A percentile compares a stretch with the other conserved stretches of the same genome.
Evolutionary conservation across 768 basidiomycete species (phyloP).

Genomic region (Leucocoprinus birnbaumii): DNA sequence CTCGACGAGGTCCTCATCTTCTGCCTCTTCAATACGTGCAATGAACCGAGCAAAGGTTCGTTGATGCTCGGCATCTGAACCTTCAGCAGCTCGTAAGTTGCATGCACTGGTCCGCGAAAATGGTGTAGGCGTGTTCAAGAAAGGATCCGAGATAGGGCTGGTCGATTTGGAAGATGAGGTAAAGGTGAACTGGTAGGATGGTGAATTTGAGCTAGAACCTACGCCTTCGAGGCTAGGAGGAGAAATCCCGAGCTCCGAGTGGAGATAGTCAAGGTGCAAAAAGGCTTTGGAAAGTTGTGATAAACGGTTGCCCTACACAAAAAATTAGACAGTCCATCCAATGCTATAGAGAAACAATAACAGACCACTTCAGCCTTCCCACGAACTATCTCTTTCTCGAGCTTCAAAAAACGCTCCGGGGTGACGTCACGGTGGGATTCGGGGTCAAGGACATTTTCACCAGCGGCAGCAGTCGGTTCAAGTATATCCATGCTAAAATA

Average conservation of each 20-base stretch:
- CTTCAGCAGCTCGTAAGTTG: conserved; percentile 25
- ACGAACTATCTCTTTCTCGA: conserved; percentile 82
- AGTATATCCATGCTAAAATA: conserved; percentile 60
- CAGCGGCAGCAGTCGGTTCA: conserved; percentile 40
- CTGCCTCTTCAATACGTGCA: conserved; percentile 55
- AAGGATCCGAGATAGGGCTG: conserved; percentile 38
- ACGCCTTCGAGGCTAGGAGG: conserved; percentile 54
- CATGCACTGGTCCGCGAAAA: conserved; percentile 36
- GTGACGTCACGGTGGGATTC: conserved; percentile 66
- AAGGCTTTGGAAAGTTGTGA: conserved; percentile 60
- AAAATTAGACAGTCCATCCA: background rate
- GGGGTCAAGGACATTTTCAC: conserved; percentile 33
- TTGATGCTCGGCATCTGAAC: conserved; percentile 46
- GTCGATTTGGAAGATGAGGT: conserved; percentile 33
- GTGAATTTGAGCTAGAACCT: conserved; percentile 28
- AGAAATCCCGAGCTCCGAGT: conserved; percentile 76
- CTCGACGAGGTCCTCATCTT: conserved; percentile 41
- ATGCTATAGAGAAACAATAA: conserved; percentile 13
- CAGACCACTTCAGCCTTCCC: conserved; percentile 86
- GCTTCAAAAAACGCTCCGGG: conserved; percentile 72
- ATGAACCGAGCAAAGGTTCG: conserved; percentile 64
- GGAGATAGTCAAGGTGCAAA: conserved; percentile 78
- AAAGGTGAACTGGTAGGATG: conserved; percentile 18
- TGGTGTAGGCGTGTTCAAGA: conserved; percentile 52
- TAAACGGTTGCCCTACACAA: conserved; percentile 62